Percentiles rank a stretch among this genome's conserved stretches.
phyloP scores from a whole-genome alignment of 1,139 yeast species.

The Maudiozyma humilis region DNA sequence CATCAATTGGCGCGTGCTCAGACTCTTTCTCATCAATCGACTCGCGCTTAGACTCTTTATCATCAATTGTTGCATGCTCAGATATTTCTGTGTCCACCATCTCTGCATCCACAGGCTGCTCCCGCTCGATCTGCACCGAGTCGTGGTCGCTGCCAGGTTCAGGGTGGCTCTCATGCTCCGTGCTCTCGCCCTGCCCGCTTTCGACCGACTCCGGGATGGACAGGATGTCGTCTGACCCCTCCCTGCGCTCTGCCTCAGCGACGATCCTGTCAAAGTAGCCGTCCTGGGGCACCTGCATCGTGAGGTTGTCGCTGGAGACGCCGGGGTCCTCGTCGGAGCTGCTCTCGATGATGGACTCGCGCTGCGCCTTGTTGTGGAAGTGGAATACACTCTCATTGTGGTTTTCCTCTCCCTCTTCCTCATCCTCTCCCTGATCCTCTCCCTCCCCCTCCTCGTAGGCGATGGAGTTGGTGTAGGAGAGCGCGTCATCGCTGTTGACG shows the following conservation, averaged over 20 bases:
- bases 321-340: conserved; percentile 9
- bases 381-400: conserved; percentile 6
- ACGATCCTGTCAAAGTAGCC: conserved; percentile 24
- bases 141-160: too few relatives aligned
- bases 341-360: conserved; percentile 15
- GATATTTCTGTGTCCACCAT: too few relatives aligned
- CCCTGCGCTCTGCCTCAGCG: conserved; percentile 10
- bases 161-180: too few relatives aligned
- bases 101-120: too few relatives aligned
- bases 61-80: too few relatives aligned
- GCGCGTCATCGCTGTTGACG: conserved; percentile 13
- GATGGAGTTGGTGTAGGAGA: conserved; percentile 17
- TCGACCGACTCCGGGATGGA: conserved; percentile 1
- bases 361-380: conserved; percentile 10
- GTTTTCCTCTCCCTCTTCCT: conserved; percentile 5
- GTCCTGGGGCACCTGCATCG: conserved; percentile 15
- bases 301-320: conserved; percentile 4
- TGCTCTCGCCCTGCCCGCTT: too few relatives aligned
- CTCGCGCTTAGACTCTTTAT: too few relatives aligned
- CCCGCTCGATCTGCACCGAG: too few relatives aligned
- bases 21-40: too few relatives aligned
- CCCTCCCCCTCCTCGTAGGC: conserved; percentile 3
- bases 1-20: too few relatives aligned
- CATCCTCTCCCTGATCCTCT: conserved; percentile 8
- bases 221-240: conserved; percentile 1